phyloP scores from a whole-genome alignment of 2,329 filamentous ascomycete genomes.

The Trichoderma guizhouense region DNA sequence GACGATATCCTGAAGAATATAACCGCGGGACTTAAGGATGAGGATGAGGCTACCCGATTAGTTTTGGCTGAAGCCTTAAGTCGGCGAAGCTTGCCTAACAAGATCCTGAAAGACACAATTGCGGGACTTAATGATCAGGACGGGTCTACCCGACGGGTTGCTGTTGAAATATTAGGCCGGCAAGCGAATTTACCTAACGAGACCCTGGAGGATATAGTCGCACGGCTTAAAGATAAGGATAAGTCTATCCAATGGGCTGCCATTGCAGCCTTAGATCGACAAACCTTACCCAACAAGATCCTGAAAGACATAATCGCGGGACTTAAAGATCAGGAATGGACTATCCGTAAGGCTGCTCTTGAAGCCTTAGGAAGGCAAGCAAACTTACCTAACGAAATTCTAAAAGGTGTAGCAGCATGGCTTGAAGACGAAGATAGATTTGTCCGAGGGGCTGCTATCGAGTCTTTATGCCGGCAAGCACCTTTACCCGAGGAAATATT shows the following conservation, averaged over 20 bases:
- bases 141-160: not conserved
- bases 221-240: not conserved
- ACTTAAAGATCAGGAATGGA: not conserved
- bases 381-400: not conserved
- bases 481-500: not conserved
- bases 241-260: not conserved
- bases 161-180: not conserved
- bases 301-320: not conserved
- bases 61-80: not conserved
- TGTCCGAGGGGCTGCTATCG: not conserved
- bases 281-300: not conserved
- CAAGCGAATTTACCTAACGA: not conserved
- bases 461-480: not conserved
- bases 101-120: not conserved
- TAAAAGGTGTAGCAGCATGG: not conserved
- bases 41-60: not conserved
- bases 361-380: not conserved
- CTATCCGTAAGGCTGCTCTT: not conserved
- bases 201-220: not conserved
- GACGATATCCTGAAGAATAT: not conserved
- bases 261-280: not conserved
- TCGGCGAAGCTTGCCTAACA: not conserved
- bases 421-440: not conserved
- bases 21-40: not conserved
- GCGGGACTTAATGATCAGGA: not conserved